Conservation (phyloP, 768 basidiomycete species). For the Hypsizygus marmoreus region DNA sequence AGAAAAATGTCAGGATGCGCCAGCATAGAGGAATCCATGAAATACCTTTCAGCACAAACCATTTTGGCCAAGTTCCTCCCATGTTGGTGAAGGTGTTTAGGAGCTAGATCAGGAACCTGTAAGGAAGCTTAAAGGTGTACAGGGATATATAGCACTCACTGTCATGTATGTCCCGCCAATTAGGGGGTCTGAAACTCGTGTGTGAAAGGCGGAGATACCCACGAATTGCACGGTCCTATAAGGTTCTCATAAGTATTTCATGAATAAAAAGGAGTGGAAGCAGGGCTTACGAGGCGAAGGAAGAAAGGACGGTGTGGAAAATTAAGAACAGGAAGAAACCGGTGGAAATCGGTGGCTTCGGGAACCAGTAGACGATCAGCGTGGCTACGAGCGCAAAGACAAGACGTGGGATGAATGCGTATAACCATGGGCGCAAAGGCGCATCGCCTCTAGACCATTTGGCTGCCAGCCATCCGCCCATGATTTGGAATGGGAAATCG, state of each 20-base stretch:
- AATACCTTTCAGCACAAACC: constrained; percentile 88
- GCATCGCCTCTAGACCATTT: constrained; percentile 84
- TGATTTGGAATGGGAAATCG: constrained; percentile 97
- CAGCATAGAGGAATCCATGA: background rate
- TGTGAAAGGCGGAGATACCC: constrained; percentile 98
- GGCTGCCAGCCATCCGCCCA: constrained; percentile 93
- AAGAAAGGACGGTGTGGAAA: constrained; percentile 77
- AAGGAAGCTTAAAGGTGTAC: background rate
- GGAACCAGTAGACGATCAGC: constrained; percentile 83
- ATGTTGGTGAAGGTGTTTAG: constrained; percentile 96
- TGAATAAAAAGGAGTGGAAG: background rate
- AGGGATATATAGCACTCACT: constrained; percentile 44
- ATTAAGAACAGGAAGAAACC: constrained; percentile 84
- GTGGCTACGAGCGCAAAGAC: constrained; percentile 71
- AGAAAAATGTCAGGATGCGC: constrained; percentile 15
- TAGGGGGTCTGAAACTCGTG: constrained; percentile 90
- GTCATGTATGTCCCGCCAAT: constrained; percentile 99
- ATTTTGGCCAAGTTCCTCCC: constrained; percentile 98
- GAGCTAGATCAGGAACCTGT: constrained; percentile 48
- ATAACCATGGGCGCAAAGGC: constrained; percentile 85
- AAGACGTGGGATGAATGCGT: constrained; percentile 88
- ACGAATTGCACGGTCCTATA: constrained; percentile 96
- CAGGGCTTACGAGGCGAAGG: constrained; percentile 76
- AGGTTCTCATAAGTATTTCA: background rate
- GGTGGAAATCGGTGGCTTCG: constrained; percentile 67